Base-by-base conservation (phyloP, 2,329 filamentous ascomycete species). In the Beauveria medogensis region DNA sequence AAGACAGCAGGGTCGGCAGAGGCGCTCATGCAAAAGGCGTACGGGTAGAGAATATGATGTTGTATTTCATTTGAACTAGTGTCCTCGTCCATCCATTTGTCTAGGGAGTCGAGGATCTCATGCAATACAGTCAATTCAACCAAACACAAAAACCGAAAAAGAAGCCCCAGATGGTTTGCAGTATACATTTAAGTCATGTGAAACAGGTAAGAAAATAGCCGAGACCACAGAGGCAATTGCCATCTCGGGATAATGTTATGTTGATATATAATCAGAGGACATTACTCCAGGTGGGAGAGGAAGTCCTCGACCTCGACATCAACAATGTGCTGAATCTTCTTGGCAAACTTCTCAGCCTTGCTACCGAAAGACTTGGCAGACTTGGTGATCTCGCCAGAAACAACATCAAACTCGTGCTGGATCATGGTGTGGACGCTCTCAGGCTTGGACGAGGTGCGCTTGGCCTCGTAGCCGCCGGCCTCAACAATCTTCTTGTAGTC, bases 401-500 rank as follows among this genome's bases (percentile, higher is more conserved):
- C 51, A 52, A 83, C 72, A 68, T 84, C 77, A 55, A 96, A 74
- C 69, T 85, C 82, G 48, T 83, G 74, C 77, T 84, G 77, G 54
- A 86, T 81, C 59, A 78, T 79, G 69, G 81, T 74, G 77, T 87
- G 82, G 57, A 88, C 76, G 64, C 87, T 80, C 66, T 86, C 76
- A 64, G 90, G 76, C 30, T 75, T 73, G 52, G 75, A 63, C 28
- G 74, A 67, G 41, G 72, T 66, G 48, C 75, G 69, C 70, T 82
- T 77, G 65, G 75, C 80, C 68, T 83, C 82, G 81, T 92, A 93
- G 70, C 84, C 80, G 70, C 91, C 90, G 68, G 85, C 80, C 68
- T 85, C 78, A 65, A 96, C 77, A 70, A 97, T 96, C 69, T 89
- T 81, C 64, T 84, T 83, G 85, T 90, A 97, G 88, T 99, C 96